Conservation (phyloP, 2,329 filamentous ascomycete species). For the Botrytis squamosa region DNA sequence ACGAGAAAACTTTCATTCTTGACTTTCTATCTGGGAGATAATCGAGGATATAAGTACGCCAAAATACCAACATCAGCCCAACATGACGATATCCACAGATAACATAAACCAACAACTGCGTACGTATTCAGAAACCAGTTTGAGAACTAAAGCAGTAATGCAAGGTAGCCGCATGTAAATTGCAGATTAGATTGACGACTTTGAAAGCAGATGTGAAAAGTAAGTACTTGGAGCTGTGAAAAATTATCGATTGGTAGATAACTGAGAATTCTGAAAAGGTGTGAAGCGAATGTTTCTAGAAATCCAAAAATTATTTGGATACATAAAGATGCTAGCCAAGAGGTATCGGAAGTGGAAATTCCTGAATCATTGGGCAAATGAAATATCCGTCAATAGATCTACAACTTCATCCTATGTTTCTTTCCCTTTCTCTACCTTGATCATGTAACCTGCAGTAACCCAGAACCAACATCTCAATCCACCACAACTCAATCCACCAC, state of each 20-base stretch:
- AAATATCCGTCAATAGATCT: no score
- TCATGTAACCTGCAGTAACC: neutral
- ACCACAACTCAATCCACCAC: neutral
- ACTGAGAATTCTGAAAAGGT: neutral
- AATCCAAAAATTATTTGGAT: fast-evolving
- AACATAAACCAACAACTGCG: neutral
- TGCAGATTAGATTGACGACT: neutral
- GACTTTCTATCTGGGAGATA: neutral
- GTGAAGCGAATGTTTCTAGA: neutral
- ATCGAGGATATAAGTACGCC: neutral
- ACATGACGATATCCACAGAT: neutral
- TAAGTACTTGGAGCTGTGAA: neutral
- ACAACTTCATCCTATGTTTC: neutral
- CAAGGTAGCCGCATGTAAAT: neutral
- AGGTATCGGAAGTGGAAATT: neutral
- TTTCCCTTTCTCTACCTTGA: neutral
- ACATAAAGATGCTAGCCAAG: neutral
- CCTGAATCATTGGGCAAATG: no score
- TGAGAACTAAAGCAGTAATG: neutral
- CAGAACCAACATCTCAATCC: neutral
- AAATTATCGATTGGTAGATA: neutral
- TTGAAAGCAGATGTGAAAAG: neutral
- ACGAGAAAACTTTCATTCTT: neutral
- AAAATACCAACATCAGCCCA: neutral
- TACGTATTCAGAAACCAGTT: neutral